phyloP scores from a whole-genome alignment of 1,284 basidiomycete species.

The Irpex sp. region DNA sequence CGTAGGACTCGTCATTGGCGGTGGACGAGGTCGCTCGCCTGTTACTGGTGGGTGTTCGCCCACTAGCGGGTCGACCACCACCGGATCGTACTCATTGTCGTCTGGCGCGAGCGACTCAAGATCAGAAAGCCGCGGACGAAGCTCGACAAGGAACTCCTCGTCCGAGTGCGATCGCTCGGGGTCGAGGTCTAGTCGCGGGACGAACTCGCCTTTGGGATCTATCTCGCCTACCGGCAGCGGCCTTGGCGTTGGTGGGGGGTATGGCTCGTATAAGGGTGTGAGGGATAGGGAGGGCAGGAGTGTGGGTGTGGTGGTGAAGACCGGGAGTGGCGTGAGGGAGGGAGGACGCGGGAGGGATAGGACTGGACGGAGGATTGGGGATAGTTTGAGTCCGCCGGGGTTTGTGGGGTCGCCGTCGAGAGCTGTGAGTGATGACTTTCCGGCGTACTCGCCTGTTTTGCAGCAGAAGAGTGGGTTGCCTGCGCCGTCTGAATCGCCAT shows the following conservation, averaged over 20 bases:
- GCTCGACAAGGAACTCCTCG: conserved; percentile 47
- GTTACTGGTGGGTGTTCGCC: conserved; percentile 16
- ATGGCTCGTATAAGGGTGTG: conserved; percentile 24
- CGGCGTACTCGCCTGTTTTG: conserved; percentile 24
- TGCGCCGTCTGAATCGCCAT: conserved; percentile 21
- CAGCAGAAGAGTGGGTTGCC: conserved; percentile 15
- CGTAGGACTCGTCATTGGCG: conserved; percentile 1
- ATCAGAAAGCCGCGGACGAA: conserved; percentile 43
- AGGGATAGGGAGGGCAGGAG: conserved; percentile 18
- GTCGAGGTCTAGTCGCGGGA: conserved; percentile 29
- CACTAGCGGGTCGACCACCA: conserved; percentile 29
- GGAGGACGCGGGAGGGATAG: conserved; percentile 38
- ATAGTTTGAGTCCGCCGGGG: conserved; percentile 45
- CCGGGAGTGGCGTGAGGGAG: conserved; percentile 17
- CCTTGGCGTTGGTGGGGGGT: conserved; percentile 32
- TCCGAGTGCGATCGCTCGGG: conserved; percentile 42
- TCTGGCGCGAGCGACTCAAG: conserved; percentile 24
- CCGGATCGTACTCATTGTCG: conserved; percentile 24
- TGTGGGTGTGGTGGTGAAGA: background rate
- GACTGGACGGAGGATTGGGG: conserved; percentile 39
- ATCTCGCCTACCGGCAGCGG: conserved; percentile 52
- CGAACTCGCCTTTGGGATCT: conserved; percentile 51
- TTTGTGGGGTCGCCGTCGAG: conserved; percentile 25
- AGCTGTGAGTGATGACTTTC: conserved; percentile 14
- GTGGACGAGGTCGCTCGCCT: conserved; percentile 22